Conservation (phyloP, 1,284 basidiomycete species). For the Pyrrhoderma lamaoense region DNA sequence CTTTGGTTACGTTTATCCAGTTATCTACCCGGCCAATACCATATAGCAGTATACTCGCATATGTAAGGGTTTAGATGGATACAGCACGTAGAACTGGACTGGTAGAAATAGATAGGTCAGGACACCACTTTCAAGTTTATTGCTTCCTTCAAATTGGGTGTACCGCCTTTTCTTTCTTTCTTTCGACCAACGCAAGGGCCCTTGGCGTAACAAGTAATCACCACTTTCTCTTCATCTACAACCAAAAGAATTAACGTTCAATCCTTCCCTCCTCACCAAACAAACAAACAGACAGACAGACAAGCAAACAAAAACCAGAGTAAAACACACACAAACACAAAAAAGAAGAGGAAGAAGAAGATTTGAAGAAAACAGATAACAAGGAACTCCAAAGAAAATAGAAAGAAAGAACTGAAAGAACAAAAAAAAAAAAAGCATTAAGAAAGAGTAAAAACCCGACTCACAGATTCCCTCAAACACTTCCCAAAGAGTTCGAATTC, state of each 20-base stretch:
- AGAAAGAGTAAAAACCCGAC: conserved; percentile 26
- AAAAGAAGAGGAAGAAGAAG: background rate
- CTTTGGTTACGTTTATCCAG: too few relatives aligned
- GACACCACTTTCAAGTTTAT: too few relatives aligned
- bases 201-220: conserved; percentile 27
- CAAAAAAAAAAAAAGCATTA: background rate
- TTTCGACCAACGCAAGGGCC: too few relatives aligned
- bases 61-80: too few relatives aligned
- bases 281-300: background rate
- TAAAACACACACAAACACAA: background rate
- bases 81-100: too few relatives aligned
- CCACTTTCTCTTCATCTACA: conserved; percentile 62
- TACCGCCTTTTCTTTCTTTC: too few relatives aligned
- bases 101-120: too few relatives aligned
- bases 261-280: background rate
- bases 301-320: background rate
- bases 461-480: conserved; percentile 65
- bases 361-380: background rate
- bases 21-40: too few relatives aligned
- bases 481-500: conserved; percentile 73
- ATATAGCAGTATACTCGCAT: too few relatives aligned
- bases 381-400: background rate
- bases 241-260: background rate
- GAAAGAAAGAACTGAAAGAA: conserved; percentile 4
- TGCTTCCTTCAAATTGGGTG: too few relatives aligned